Base-by-base conservation (phyloP, 2,329 filamentous ascomycete species). In the Aspergillus piperis region DNA sequence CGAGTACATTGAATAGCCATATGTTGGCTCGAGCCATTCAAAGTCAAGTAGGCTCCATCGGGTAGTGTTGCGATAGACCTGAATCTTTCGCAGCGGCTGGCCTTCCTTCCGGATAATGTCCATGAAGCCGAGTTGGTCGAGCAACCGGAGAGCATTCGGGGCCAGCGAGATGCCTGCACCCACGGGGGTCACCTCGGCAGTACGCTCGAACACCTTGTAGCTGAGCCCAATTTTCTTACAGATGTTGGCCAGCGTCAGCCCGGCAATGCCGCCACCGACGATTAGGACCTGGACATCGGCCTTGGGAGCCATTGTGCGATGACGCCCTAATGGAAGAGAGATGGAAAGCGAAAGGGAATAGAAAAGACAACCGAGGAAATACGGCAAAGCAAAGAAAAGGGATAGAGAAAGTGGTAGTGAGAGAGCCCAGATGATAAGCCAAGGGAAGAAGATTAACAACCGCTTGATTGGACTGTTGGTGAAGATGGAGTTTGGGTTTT, bases 161-260 rank as follows among this genome's bases (percentile, higher is more conserved):
- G 54, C 54, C 15, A 57, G 32, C 17, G 54, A 57, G 21, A 57
- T 57, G 3, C 54, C 44, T 7, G 54, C 54, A 3, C 54, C 54
- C 30, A 49, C 41, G 21, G 54, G 54, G 6, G 42, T 30, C 6
- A 57, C 42, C n/a, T 39, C 54, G 3, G 54, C 25, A 3, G 42
- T 48, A 11, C 54, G 54, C 36, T 57, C 54, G 11, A 57, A 32
- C 13, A 57, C 44, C n/a, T 39, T 32, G 47, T 36, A 57, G 44
- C 13, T 30, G 11, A 57, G 32, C 8, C 47, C 54, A 23, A 51
- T 21, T 6, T 17, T n/a, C 6, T 38, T 30, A 10, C 44, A 48
- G 15, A 57, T n/a, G 17, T 32, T 38, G 11, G 41, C 54, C 13
- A 57, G 54, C 2, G 54, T 57, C 19, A 57, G 25, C 7, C 54